Conservation (phyloP, 169 alveolate species). For the Theileria equi region DNA sequence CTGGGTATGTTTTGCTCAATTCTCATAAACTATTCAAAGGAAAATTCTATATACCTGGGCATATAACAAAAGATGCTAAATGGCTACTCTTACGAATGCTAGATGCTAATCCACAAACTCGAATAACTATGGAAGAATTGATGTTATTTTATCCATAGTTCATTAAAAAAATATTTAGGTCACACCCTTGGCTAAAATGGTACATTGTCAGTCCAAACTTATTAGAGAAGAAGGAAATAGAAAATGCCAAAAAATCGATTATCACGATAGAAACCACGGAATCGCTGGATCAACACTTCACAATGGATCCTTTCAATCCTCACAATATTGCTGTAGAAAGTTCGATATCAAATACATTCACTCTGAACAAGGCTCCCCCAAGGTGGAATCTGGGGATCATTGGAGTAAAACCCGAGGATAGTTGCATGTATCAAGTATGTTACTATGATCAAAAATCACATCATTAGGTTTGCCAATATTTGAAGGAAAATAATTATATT, state of each 20-base stretch:
- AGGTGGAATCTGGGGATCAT: conserved; percentile 43
- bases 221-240: too few species aligned
- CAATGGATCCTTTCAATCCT: conserved; percentile 24
- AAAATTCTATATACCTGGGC: conserved; percentile 39
- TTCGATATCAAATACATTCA: conserved; percentile 14
- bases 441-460: background rate
- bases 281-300: background rate
- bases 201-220: background rate
- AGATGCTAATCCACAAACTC: conserved; percentile 50
- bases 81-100: conserved; percentile 47
- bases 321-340: conserved; percentile 4
- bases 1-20: conserved; percentile 53
- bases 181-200: conserved; percentile 7
- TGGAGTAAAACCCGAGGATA: conserved; percentile 41
- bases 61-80: conserved; percentile 27
- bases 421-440: conserved; percentile 34
- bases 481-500: conserved; percentile 28
- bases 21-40: conserved; percentile 7
- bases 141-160: conserved; percentile 7
- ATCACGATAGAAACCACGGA: conserved; percentile 6
- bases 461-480: conserved; percentile 11
- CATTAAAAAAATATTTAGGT: background rate
- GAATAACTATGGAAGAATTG: conserved; percentile 53
- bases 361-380: conserved; percentile 2
- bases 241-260: too few species aligned